Percentiles rank a stretch among this genome's conserved stretches.
Conservation (phyloP, 768 basidiomycete species). For the Harrya chromipes region DNA sequence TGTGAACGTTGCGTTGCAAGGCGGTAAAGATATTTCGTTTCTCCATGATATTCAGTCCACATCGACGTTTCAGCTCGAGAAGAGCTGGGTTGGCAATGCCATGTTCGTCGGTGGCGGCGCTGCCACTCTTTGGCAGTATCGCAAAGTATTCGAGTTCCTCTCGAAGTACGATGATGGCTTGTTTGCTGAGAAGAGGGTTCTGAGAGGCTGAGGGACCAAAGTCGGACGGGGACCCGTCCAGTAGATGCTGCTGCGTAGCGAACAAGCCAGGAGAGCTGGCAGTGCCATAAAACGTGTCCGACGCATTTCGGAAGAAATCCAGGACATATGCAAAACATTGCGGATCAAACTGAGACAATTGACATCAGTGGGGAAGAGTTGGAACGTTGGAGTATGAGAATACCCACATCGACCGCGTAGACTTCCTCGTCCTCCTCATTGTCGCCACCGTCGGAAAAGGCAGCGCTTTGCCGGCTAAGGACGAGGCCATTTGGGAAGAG, state of each 20-base stretch:
- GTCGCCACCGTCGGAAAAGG: conserved; percentile 69
- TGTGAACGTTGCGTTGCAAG: conserved; percentile 96
- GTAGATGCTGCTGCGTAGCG: conserved; percentile 73
- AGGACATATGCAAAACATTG: conserved; percentile 95
- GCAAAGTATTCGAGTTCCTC: conserved; percentile 99
- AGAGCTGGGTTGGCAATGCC: conserved; percentile 79
- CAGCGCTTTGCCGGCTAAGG: conserved; percentile 80
- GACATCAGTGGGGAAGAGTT: not conserved
- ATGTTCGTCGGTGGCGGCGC: conserved; percentile 65
- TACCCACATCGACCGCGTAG: conserved; percentile 92
- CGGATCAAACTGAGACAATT: conserved; percentile 78
- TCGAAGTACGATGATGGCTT: conserved; percentile 96
- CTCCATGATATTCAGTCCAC: conserved; percentile 84
- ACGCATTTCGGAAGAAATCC: conserved; percentile 85
- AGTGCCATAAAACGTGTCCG: conserved; percentile 90
- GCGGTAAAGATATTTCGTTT: conserved; percentile 95
- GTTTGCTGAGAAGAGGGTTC: conserved; percentile 92
- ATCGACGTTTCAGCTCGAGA: conserved; percentile 78
- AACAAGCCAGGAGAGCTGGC: conserved; percentile 68
- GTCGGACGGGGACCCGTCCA: conserved; percentile 59
- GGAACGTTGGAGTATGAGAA: conserved; percentile 7
- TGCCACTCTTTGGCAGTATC: conserved; percentile 73
- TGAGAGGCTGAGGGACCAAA: conserved; percentile 66
- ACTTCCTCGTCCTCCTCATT: conserved; percentile 85
- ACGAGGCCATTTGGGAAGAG: conserved; percentile 97